Evolutionary conservation across 352 stramenopile species (phyloP), one percentile per base, ranked within the genome.

Genomic region (Phytopythium montanum): DNA sequence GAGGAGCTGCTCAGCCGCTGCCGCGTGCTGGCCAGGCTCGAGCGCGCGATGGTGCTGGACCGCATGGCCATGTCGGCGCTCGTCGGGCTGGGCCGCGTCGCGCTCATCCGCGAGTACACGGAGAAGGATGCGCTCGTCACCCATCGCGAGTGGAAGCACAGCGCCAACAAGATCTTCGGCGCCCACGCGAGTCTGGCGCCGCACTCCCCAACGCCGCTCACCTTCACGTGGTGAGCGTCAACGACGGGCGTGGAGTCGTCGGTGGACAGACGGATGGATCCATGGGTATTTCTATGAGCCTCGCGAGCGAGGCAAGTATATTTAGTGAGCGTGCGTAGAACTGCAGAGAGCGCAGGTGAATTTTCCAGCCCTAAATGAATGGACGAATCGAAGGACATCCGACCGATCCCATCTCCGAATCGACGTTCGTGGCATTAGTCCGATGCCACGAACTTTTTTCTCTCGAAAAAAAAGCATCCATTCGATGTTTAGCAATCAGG

Each of bases 111-210:
- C n/a, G 66, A 75, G 55, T 75, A 72, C 56, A 64, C 64, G 46
- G 70, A 75, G 55, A 78, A 75, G 56, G 44, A 68, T 16, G 54
- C 62, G 31, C 61, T 78, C n/a, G 59, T 56, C 16, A 64, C 70
- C 0, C 28, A 48, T 16, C 73, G 64, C 54, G 70, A 78, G 61
- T 78, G 70, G 70, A 59, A 62, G 13, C 66, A 77, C 60, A 77
- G 61, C 39, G 58, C 69, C 14, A 64, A 65, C 23, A 77, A 77
- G 42, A 55, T 77, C 39, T 62, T 75, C 46, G 69, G 69, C 6
- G 60, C 42, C 9, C 59, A 63, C 33, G 56, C 34, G 12, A 39
- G 54, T 19, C 53, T 70, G 9, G 59, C 57, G 1, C 64, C 58
- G 5, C 41, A 50, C 25, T 39, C 34, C n/a, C 70, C 51, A 58